Evolutionary conservation across 345 rosid genomes (phyloP), one percentile per base, ranked within the genome.

Genomic region (Acer yangbiense): DNA sequence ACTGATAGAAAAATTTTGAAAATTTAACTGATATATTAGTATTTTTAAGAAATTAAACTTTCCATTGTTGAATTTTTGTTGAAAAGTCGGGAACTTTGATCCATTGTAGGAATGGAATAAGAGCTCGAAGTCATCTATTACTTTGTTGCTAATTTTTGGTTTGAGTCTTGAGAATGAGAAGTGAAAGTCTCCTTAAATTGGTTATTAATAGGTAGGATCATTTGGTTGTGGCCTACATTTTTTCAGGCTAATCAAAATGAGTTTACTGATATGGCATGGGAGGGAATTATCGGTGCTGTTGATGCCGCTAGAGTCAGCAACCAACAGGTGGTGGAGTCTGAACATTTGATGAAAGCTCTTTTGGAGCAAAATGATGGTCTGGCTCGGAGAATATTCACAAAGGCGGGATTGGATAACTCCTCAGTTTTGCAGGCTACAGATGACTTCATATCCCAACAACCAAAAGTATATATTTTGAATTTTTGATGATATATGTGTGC

Each of bases 341-440:
- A 95, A 80, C 98, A 95, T 84, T 84, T 95, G 69, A 92, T 94
- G 99, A 94, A 95, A 90, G 92, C 97, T 71, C 90, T 95, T 23
- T 80, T 95, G 78, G 97, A 95, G 90, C 98, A 89, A 65, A 95
- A 86, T 77, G 98, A 95, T 85, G 99, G 99, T n/a, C 77, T 94
- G 72, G 98, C 97, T 7, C 72, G 97, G 85, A 87, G 91, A 72
- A 85, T 95, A 41, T 91, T 94, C 73, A 81, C 98, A 3, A 95
- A 95, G 79, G 94, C 90, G 0, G 94, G 94, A 57, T 76, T 88
- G 16, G 98, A 94, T 50, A 90, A 94, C 77, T 79, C 90, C n/a
- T 87, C 90, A 0, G 89, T 90, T 73, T 79, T 94, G 80, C 99
- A 95, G 75, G 88, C 91, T 60, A 90, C 91, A 0, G 85, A 93